These are phyloP conservation scores for Vitis amurensis DNA, from an alignment of 164 flowering plant species.

Conservation along the genomic window DNA sequence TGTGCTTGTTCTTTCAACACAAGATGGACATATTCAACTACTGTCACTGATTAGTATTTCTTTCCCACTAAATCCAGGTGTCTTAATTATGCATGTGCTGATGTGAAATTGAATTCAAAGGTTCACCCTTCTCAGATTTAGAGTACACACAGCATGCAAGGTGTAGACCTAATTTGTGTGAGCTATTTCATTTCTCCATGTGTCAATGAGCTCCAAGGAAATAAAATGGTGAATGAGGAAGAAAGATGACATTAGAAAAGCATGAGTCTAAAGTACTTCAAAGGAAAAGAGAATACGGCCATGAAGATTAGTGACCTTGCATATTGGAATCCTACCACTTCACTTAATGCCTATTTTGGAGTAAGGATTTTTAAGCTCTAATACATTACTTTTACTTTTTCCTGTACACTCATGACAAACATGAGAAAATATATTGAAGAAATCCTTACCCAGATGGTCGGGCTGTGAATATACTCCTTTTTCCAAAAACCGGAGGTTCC, in stretches of 20 bases:
- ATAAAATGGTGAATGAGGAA: neutral
- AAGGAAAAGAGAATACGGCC: too few relatives aligned
- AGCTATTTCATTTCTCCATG: neutral
- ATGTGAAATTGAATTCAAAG: neutral
- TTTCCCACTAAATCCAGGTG: neutral
- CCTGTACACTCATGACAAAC: neutral
- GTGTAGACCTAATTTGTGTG: neutral
- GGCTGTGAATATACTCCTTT: slow-evolving; percentile 72
- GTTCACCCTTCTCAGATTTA: neutral
- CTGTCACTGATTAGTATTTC: neutral
- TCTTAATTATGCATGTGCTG: neutral
- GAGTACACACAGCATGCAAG: neutral
- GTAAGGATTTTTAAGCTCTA: too few relatives aligned
- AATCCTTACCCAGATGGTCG: slow-evolving; percentile 70
- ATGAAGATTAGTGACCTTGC: too few relatives aligned
- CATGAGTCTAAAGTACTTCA: neutral
- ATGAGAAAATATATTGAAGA: neutral
- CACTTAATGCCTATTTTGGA: too few relatives aligned
- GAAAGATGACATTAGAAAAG: neutral
- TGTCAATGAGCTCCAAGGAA: neutral
- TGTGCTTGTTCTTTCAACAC: neutral
- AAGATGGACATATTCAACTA: neutral
- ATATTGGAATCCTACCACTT: too few relatives aligned
- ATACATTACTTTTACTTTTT: neutral
- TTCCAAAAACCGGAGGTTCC: slow-evolving; percentile 96